Base-by-base conservation (phyloP, 371 early-diverging fungal species). In the Apophysomyces variabilis region DNA sequence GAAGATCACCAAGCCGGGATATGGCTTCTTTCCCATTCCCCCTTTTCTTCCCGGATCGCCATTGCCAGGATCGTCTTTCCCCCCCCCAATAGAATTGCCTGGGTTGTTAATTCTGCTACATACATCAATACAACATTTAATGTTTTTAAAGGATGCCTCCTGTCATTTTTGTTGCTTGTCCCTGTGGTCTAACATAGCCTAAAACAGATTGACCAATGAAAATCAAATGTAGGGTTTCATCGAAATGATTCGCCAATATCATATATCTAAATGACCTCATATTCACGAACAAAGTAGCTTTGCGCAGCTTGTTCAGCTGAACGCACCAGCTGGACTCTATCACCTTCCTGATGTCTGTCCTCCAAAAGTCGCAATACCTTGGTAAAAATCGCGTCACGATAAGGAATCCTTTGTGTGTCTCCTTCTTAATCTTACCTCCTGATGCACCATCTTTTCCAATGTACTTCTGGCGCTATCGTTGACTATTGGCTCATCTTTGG, bases 391-490 rank as follows among this genome's bases (percentile, higher is more conserved):
- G 59, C 14, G 14, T 41, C 16, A 45, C 16, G 35, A 8, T 35
- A 18, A 14, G 4, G 2, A 32, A 36, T 45, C 21, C 50, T 45
- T n/a, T 43, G 21, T 47, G 35, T 18, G 9, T 32, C 14, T 36
- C 47, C 16, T 21, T 32, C 35, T 12, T 7, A 13, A 38, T 36
- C 46, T 71, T 66, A 73, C 77, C 70, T 74, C 69, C 59, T 66
- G 66, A 50, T 58, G 21, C 0, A 76, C 75, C 14, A 72, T 56
- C 1, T 61, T 13, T 41, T 70, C 46, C 12, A 81, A 35, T 12
- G 64, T 44, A 4, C 62, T 45, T 62, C 81, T 66, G 32, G 76
- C 66, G n/a, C 72, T 70, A 58, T 76, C 65, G 32, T 62, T 68
- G 9, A 69, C 68, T 41, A 75, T 66, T 4, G 69, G 67, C 38